These are phyloP conservation scores for Cryptosporidium parvum DNA, from an alignment of 169 alveolate genomes.

Conservation along the genomic window DNA sequence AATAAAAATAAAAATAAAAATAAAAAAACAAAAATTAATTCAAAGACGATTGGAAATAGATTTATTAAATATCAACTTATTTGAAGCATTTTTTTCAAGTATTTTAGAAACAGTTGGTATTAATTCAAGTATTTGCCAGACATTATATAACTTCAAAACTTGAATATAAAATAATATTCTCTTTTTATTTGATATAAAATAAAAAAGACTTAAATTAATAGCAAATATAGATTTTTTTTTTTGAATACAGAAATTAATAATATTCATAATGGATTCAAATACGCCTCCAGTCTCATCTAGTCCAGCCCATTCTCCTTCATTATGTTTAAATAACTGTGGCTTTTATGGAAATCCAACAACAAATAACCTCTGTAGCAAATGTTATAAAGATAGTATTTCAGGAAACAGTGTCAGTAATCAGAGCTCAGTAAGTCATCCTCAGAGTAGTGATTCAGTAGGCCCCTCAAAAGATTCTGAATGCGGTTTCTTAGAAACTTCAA, in stretches of 20 bases:
- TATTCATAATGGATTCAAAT: conserved; percentile 51
- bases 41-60: background rate
- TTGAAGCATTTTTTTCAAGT: background rate
- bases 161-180: background rate
- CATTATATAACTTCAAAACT: background rate
- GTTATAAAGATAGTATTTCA: conserved; percentile 85
- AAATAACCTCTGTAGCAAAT: conserved; percentile 90
- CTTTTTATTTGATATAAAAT: background rate
- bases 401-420: conserved; percentile 23
- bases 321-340: conserved; percentile 91
- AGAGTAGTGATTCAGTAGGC: background rate
- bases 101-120: background rate
- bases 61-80: background rate
- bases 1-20: background rate
- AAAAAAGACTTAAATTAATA: background rate
- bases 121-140: conserved; percentile 9
- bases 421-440: background rate
- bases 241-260: background rate
- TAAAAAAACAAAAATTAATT: background rate
- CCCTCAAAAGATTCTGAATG: background rate
- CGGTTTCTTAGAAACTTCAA: background rate
- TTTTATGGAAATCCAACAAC: conserved; percentile 93
- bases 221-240: background rate
- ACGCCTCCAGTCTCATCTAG: conserved; percentile 74
- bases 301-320: conserved; percentile 80